These are phyloP conservation scores for Eragrostis curvula DNA, from an alignment of 176 grass and related monocot species.

Conservation along the genomic window DNA sequence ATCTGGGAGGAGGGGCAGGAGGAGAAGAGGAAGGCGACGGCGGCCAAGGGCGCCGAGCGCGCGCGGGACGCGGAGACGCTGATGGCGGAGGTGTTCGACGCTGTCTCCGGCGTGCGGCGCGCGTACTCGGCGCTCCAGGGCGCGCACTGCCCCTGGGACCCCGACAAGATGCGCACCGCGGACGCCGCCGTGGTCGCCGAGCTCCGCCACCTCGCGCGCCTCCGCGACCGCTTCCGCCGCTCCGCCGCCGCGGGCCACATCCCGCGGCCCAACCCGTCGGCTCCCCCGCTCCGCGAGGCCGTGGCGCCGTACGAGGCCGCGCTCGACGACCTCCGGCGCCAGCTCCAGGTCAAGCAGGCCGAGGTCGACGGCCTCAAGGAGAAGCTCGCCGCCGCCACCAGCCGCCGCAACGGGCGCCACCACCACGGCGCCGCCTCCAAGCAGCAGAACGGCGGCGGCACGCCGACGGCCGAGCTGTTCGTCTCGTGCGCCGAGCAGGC, in stretches of 20 bases:
- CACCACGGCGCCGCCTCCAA: constrained; percentile 40
- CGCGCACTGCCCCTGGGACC: constrained; percentile 91
- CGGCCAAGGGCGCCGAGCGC: constrained; percentile 29
- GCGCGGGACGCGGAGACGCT: constrained; percentile 62
- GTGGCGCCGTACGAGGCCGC: background rate
- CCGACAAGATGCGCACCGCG: constrained; percentile 72
- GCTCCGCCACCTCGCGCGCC: constrained; percentile 75
- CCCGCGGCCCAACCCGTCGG: background rate
- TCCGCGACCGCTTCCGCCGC: constrained; percentile 10
- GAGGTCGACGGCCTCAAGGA: constrained; percentile 77
- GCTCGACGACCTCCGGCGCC: constrained; percentile 56
- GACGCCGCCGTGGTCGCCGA: constrained; percentile 83
- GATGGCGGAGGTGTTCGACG: constrained; percentile 78
- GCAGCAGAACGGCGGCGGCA: constrained; percentile 25
- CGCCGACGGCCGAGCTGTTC: constrained; percentile 77
- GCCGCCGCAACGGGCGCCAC: constrained; percentile 45
- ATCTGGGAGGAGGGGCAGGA: constrained; percentile 78
- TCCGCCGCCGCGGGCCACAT: background rate
- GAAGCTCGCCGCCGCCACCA: constrained; percentile 55
- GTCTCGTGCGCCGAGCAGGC: constrained; percentile 61
- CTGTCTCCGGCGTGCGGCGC: constrained; percentile 68
- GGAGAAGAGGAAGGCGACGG: constrained; percentile 1
- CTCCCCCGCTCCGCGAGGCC: background rate
- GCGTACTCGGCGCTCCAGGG: constrained; percentile 82
- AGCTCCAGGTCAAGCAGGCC: constrained; percentile 84